These are phyloP conservation scores for Vitis amurensis DNA, from an alignment of 164 flowering plant genomes.

Conservation along the genomic window DNA sequence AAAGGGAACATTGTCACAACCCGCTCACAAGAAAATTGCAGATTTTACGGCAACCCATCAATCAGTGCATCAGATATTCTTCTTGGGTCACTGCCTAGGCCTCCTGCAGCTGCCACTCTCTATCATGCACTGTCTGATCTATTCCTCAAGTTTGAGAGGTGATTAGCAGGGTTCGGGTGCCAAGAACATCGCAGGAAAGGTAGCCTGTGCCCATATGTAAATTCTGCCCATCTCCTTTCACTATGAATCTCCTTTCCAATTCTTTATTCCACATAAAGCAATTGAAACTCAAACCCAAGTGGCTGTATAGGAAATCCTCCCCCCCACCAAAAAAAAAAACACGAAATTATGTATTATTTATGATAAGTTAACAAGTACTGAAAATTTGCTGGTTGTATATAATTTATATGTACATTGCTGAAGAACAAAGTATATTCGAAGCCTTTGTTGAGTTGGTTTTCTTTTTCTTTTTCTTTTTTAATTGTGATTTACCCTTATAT, in stretches of 20 bases:
- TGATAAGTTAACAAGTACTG: neutral
- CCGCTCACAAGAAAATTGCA: constrained; percentile 62
- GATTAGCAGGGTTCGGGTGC: constrained; percentile 1
- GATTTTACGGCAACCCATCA: constrained; percentile 88
- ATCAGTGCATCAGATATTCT: constrained; percentile 76
- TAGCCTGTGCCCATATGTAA: neutral
- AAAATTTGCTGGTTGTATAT: no score
- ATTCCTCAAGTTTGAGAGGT: constrained; percentile 43
- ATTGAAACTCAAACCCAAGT: neutral
- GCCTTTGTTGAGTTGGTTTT: no score
- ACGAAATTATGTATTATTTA: neutral
- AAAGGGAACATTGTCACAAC: constrained; percentile 86
- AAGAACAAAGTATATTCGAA: no score
- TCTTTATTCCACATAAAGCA: neutral
- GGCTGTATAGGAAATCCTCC: neutral
- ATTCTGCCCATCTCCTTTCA: neutral
- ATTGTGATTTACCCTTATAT: neutral
- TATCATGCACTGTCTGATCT: constrained; percentile 67
- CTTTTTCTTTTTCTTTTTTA: no score
- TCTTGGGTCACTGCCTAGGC: constrained; percentile 77
- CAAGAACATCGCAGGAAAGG: neutral
- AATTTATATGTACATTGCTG: no score
- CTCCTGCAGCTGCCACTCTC: constrained; percentile 85
- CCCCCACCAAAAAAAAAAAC: neutral
- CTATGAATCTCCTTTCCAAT: neutral